Conservation (phyloP, 139 green algal species). For the Asterochloris sp. region DNA sequence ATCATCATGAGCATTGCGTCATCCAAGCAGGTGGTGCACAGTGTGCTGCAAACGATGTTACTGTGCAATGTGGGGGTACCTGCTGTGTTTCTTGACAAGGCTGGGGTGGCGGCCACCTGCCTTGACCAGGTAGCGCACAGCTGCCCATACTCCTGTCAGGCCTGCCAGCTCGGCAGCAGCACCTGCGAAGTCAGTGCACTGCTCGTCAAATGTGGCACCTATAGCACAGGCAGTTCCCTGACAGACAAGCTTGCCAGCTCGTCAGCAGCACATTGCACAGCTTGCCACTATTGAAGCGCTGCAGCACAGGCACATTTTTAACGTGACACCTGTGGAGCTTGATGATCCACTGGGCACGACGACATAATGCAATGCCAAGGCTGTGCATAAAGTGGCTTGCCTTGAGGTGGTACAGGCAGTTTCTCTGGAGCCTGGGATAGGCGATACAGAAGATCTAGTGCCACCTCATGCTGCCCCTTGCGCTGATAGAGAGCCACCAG, state of each 20-base stretch:
- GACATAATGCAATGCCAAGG: not conserved
- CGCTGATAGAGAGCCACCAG: slow-evolving; percentile 73
- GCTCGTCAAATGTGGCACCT: no score
- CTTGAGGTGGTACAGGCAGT: slow-evolving; percentile 17
- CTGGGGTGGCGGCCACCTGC: slow-evolving; percentile 22
- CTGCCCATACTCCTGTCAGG: slow-evolving; percentile 82
- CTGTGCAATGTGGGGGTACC: not conserved
- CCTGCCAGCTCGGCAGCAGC: slow-evolving; percentile 62
- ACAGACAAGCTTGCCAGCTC: no score
- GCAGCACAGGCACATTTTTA: no score
- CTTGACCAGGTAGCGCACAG: slow-evolving; percentile 66
- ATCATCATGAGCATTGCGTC: no score
- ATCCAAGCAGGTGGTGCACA: no score
- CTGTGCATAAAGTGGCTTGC: not conserved
- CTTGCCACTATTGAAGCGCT: no score
- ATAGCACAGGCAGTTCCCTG: no score
- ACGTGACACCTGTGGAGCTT: no score
- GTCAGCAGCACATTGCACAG: no score
- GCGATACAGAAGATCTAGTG: slow-evolving; percentile 63
- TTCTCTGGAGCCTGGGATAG: slow-evolving; percentile 50
- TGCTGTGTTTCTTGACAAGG: slow-evolving; percentile 46
- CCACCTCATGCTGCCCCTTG: slow-evolving; percentile 39
- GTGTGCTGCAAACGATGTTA: not conserved
- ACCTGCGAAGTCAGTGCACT: slow-evolving; percentile 8
- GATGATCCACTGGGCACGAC: no score